These are phyloP conservation scores for Talaromyces thailandensis DNA, from an alignment of 495 filamentous ascomycete genomes.

Conservation along the genomic window DNA sequence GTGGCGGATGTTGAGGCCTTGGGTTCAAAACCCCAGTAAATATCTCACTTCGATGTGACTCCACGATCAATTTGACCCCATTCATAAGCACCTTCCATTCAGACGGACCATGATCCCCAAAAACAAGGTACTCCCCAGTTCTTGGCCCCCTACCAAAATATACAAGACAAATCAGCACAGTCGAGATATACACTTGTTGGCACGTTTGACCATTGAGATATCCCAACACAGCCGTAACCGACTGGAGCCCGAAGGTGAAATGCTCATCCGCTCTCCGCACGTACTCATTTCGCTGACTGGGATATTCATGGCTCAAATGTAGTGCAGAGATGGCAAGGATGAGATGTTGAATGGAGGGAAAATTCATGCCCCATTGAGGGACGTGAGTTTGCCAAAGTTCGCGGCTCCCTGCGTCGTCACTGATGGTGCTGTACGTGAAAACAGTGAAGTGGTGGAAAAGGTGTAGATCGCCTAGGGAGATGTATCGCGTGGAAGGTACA, in stretches of 20 bases:
- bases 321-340: conserved; percentile 35
- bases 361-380: conserved; percentile 31
- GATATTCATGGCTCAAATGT: conserved; percentile 30
- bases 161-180: conserved; percentile 34
- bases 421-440: conserved; percentile 23
- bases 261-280: conserved; percentile 32
- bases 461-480: conserved; percentile 26
- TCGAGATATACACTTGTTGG: conserved; percentile 36
- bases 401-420: conserved; percentile 12
- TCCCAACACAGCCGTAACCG: conserved; percentile 28
- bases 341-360: conserved; percentile 37
- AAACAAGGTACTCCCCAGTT: conserved; percentile 33
- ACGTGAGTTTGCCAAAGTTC: conserved; percentile 30
- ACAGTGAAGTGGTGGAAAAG: conserved; percentile 31
- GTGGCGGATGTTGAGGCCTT: not conserved
- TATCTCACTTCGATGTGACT: conserved; percentile 12
- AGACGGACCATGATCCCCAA: conserved; percentile 24
- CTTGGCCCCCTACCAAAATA: conserved; percentile 37
- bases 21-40: conserved; percentile 22
- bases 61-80: conserved; percentile 30
- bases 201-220: conserved; percentile 30
- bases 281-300: conserved; percentile 18
- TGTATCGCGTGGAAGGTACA: conserved; percentile 4
- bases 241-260: conserved; percentile 35
- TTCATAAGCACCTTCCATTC: conserved; percentile 38